Conservation (phyloP, 805 yeast genomes). For the Pichia ethanolica region DNA sequence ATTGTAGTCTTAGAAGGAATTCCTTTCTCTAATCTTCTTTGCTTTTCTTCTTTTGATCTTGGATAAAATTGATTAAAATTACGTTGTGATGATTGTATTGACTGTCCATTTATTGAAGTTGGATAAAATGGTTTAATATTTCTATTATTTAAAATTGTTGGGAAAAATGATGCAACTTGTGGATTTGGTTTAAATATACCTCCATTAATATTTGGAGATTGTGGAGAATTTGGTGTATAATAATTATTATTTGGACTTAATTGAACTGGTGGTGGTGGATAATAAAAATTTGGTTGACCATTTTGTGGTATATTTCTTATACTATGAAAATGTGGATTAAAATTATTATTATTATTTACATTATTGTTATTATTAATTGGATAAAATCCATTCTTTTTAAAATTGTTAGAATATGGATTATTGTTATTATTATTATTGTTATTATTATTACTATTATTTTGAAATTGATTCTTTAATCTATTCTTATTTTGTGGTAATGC, state of each 20-base stretch:
- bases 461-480: conserved; percentile 1
- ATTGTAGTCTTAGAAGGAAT: conserved; percentile 50
- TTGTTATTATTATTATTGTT: conserved; percentile 2
- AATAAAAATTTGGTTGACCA: background rate
- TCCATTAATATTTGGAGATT: background rate
- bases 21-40: conserved; percentile 37
- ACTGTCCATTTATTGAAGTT: background rate
- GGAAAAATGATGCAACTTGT: conserved; percentile 4
- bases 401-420: background rate
- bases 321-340: background rate
- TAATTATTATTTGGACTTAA: background rate
- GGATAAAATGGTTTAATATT: conserved; percentile 7
- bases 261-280: background rate
- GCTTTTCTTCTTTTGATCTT: conserved; percentile 24
- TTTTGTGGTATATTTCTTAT: background rate
- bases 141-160: conserved; percentile 1
- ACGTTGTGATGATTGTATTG: background rate
- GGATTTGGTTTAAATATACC: background rate
- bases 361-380: conserved; percentile 3
- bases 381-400: background rate
- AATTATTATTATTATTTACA: conserved; percentile 3
- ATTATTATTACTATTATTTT: background rate
- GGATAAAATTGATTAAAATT: background rate
- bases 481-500: conserved; percentile 37
- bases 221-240: background rate